These are phyloP conservation scores for Moricandia moricandioides DNA, from an alignment of 345 rosid species.

Conservation along the genomic window DNA sequence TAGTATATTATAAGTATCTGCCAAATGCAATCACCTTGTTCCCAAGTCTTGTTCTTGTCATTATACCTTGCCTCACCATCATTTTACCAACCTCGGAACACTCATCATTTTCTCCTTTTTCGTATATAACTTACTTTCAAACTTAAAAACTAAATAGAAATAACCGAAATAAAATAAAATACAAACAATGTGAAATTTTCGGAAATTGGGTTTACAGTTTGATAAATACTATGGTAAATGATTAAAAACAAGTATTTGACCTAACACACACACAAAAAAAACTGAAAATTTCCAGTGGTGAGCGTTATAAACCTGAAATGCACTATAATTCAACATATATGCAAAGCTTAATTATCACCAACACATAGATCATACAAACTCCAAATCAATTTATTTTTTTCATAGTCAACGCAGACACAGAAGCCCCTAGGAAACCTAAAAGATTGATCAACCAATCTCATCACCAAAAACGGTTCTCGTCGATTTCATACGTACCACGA, in stretches of 20 bases:
- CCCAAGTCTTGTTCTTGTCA: slow-evolving; percentile 40
- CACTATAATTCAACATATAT: background rate
- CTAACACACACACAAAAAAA: background rate
- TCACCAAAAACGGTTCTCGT: slow-evolving; percentile 29
- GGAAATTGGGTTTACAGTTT: background rate
- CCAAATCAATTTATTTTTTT: slow-evolving; percentile 9
- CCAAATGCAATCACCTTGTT: slow-evolving; percentile 41
- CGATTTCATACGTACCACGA: slow-evolving; percentile 27
- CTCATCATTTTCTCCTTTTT: slow-evolving; percentile 15
- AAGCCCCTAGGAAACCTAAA: slow-evolving; percentile 19
- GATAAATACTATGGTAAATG: slow-evolving; percentile 5
- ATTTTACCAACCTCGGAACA: slow-evolving; percentile 38
- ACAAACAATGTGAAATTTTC: background rate
- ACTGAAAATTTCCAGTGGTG: no score
- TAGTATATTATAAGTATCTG: no score
- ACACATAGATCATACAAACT: slow-evolving; percentile 6
- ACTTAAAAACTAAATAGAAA: no score
- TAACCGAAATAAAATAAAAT: background rate
- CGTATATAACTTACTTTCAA: background rate
- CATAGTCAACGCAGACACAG: slow-evolving; percentile 28
- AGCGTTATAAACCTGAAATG: background rate
- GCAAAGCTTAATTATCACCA: slow-evolving; percentile 18
- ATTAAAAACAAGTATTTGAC: background rate
- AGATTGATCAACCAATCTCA: background rate
- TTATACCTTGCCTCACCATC: slow-evolving; percentile 41